Evolutionary conservation across 2,329 filamentous ascomycete genomes (phyloP).

Genomic region (Davidsoniella virescens): DNA sequence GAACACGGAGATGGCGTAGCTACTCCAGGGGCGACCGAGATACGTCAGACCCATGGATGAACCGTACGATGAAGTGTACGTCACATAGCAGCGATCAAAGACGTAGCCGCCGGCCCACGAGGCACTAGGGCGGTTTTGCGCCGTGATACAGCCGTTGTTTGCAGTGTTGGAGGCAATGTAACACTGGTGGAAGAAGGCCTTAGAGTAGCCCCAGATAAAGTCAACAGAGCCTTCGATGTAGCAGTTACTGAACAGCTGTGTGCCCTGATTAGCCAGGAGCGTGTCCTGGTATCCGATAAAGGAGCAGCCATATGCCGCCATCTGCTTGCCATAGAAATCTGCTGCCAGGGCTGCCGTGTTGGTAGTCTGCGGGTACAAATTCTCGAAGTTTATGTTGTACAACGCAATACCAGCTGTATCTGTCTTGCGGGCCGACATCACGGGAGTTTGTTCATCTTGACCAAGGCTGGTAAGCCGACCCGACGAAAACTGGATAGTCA

Average conservation of each 20-base stretch:
- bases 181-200: constrained; percentile 23
- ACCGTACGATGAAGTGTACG: constrained; percentile 7
- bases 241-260: constrained; percentile 30
- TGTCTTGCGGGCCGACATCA: constrained; percentile 18
- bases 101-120: constrained; percentile 20
- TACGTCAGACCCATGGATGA: constrained; percentile 24
- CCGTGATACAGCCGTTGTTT: constrained; percentile 19
- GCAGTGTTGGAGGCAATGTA: constrained; percentile 23
- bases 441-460: constrained; percentile 35
- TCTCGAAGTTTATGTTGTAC: constrained; percentile 45
- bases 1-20: constrained; percentile 31
- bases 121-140: constrained; percentile 19
- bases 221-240: constrained; percentile 32
- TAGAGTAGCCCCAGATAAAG: constrained; percentile 20
- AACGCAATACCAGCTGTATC: constrained; percentile 35
- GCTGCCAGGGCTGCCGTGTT: constrained; percentile 33
- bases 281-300: constrained; percentile 35
- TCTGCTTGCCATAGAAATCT: constrained; percentile 9
- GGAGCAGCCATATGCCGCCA: constrained; percentile 24
- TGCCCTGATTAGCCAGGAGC: constrained; percentile 28
- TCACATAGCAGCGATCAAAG: constrained; percentile 18
- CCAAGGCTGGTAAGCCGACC: constrained; percentile 3
- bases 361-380: constrained; percentile 28
- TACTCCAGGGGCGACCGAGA: constrained; percentile 32
- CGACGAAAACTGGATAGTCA: constrained; percentile 30